Evolutionary conservation across 768 basidiomycete genomes (phyloP), one percentile per base, ranked within the genome.

Genomic region (Hericium erinaceus): DNA sequence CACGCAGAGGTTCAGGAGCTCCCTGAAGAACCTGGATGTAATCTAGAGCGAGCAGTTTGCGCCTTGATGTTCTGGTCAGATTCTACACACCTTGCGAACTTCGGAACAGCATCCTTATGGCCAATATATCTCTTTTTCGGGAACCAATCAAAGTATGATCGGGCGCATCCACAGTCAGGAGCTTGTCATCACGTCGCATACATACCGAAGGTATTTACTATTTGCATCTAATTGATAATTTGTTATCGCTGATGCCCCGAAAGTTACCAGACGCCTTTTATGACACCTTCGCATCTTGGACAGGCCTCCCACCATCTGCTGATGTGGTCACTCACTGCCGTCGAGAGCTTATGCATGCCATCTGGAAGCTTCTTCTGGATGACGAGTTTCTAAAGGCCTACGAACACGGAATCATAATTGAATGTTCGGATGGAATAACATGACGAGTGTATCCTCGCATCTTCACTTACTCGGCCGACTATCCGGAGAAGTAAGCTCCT

Each of bases 401-500:
- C 26, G 22, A 22, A 5, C 58, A 69, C 49, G 68, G 71, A 0
- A 63, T 67, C 37, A 49, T 71, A 1, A 41, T 72, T 3, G 18
- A 18, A 2, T 73, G 62, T 52, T 38, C 33, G 2, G 70, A 73
- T 54, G 68, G 69, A 0, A 53, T 72, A 2, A 16, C 10, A 11
- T 39, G 70, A 11, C 57, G 62, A 1, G 2, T 71, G 1, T 72
- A 59, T 54, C 66, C 66, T 9, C 61, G 65, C 0, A 54, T 73
- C 38, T 64, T 70, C 40, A 63, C 64, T 1, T 69, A 71, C 50
- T 67, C 68, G 0, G 71, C 68, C 0, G 68, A 73, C 56, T 73
- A 73, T 57, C 71, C 71, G 0, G 69, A 74, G 37, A 73, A 73
- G 74, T 73, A 56, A 12, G 64, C n/a, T n/a, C n/a, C n/a, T n/a